These are phyloP conservation scores for Coemansia sp. DNA, from an alignment of 192 early-diverging fungal species.

Conservation along the genomic window DNA sequence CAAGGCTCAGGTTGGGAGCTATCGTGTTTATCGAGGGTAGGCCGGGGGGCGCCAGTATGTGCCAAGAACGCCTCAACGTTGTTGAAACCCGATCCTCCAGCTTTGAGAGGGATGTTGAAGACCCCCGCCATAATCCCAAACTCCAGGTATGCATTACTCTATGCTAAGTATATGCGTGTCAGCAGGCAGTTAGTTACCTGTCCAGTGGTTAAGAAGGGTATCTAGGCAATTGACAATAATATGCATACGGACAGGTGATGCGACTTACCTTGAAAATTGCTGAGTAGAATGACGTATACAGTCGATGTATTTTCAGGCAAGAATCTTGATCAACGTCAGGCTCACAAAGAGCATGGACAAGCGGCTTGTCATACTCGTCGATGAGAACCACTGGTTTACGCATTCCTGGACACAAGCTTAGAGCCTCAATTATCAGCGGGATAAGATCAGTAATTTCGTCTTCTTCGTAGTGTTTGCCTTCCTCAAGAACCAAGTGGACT, in stretches of 20 bases:
- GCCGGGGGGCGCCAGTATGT: neutral
- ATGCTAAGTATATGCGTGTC: neutral
- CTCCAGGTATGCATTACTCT: neutral
- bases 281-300: neutral
- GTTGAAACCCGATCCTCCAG: neutral
- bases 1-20: neutral
- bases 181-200: neutral
- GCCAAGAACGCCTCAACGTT: neutral
- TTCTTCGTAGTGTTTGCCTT: neutral
- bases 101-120: neutral
- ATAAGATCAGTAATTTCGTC: neutral
- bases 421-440: neutral
- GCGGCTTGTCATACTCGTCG: neutral
- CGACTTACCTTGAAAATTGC: neutral
- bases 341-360: neutral
- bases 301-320: neutral
- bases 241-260: neutral
- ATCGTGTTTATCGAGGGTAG: neutral
- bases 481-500: neutral
- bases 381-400: neutral
- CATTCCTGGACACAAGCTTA: neutral
- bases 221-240: neutral
- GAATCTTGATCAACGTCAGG: neutral
- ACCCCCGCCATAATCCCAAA: neutral
- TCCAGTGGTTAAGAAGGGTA: neutral